Conservation (phyloP, 106 monocot genomes). For the Cymbidium sinense region DNA sequence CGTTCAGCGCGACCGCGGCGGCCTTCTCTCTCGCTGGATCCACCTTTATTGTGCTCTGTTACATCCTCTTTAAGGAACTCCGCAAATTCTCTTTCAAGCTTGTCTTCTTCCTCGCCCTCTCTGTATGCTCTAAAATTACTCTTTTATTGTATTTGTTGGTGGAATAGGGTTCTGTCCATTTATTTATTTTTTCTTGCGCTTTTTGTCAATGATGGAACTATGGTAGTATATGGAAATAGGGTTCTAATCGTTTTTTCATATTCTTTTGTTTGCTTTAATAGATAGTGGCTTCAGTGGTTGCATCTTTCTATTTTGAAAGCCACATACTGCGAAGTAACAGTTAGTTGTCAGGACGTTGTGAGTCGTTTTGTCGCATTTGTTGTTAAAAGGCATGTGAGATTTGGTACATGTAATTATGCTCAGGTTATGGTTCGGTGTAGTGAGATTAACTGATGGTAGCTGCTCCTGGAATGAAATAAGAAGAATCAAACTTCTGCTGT, state of each 20-base stretch:
- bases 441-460: neutral
- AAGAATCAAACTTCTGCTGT: neutral
- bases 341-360: neutral
- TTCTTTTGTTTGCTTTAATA: neutral
- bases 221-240: neutral
- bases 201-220: neutral
- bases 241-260: neutral
- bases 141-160: neutral
- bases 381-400: neutral
- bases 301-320: neutral
- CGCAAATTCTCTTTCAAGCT: slow-evolving; percentile 99
- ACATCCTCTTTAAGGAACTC: slow-evolving; percentile 90
- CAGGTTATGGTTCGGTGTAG: neutral
- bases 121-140: slow-evolving; percentile 34
- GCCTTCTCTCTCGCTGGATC: slow-evolving; percentile 76
- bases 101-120: slow-evolving; percentile 96
- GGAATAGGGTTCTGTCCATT: neutral
- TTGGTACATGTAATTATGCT: neutral
- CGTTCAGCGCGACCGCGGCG: slow-evolving; percentile 58
- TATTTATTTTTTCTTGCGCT: neutral
- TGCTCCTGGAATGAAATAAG: neutral
- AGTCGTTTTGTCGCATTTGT: neutral
- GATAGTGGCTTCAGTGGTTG: no score
- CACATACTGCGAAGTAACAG: neutral
- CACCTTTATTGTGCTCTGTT: slow-evolving; percentile 91